phyloP scores from a whole-genome alignment of 2,329 filamentous ascomycete genomes.

The Trichophyton benhamiae region DNA sequence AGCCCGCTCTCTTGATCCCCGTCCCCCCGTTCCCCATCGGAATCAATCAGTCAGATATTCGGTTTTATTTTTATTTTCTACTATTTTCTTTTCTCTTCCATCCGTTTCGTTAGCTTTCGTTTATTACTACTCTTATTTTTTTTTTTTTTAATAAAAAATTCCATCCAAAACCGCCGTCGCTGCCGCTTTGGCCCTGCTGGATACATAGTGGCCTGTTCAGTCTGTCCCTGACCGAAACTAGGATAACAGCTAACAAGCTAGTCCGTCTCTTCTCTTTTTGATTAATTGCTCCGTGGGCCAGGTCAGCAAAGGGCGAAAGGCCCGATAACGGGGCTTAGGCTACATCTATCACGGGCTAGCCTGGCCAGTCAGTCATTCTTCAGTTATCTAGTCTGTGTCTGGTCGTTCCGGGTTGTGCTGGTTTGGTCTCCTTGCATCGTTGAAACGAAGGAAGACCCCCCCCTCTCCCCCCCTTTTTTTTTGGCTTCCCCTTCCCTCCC shows the following conservation, averaged over 20 bases:
- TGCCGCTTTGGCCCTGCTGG: not conserved
- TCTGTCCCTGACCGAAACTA: not conserved
- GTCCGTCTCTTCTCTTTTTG: not conserved
- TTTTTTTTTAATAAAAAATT: not conserved
- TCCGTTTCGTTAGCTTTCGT: not conserved
- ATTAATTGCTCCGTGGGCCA: slow-evolving; percentile 1
- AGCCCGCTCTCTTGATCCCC: no score
- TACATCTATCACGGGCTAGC: no score
- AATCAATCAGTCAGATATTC: no score
- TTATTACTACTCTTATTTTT: not conserved
- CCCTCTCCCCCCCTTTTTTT: not conserved
- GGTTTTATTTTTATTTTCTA: no score
- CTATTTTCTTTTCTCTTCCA: not conserved
- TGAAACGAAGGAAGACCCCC: not conserved
- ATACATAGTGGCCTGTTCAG: not conserved
- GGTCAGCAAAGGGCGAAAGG: not conserved
- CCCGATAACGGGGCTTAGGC: not conserved
- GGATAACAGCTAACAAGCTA: not conserved
- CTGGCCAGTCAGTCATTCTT: not conserved
- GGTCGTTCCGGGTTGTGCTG: not conserved
- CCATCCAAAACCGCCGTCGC: not conserved
- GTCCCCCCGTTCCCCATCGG: no score
- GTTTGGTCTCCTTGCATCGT: not conserved
- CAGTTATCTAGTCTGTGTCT: no score
- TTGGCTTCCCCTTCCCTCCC: not conserved